Evolutionary conservation across 1,139 yeast species (phyloP).

Genomic region (Pichia kudriavzevii): DNA sequence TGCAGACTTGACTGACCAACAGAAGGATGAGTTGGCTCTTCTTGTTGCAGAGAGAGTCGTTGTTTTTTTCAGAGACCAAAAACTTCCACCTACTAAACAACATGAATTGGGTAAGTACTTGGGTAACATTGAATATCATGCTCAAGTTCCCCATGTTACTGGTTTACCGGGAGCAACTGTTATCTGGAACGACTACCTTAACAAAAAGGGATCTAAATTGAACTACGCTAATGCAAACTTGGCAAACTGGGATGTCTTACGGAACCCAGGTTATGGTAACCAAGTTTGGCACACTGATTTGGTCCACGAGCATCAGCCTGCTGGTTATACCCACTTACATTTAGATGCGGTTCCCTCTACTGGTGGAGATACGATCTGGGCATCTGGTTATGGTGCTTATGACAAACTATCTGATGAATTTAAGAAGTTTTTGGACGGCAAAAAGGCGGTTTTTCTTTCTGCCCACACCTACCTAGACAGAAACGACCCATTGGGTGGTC

Average conservation of each 20-base stretch:
- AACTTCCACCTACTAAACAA: constrained; percentile 39
- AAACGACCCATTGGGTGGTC: constrained; percentile 37
- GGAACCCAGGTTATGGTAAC: constrained; percentile 15
- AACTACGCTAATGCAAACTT: constrained; percentile 16
- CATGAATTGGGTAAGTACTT: constrained; percentile 38
- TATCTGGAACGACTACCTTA: constrained; percentile 42
- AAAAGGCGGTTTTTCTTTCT: constrained; percentile 39
- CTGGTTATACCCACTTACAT: constrained; percentile 44
- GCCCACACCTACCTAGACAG: constrained; percentile 39
- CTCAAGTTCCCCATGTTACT: constrained; percentile 38
- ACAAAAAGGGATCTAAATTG: constrained; percentile 16
- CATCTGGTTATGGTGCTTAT: constrained; percentile 41
- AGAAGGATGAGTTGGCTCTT: constrained; percentile 46
- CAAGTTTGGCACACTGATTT: constrained; percentile 41
- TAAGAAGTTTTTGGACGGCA: constrained; percentile 42
- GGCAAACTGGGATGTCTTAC: constrained; percentile 21
- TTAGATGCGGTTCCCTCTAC: constrained; percentile 38
- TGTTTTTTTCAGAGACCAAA: constrained; percentile 42
- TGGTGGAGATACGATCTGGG: constrained; percentile 47
- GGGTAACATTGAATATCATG: constrained; percentile 43
- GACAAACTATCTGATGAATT: constrained; percentile 44
- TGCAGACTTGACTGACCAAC: constrained; percentile 40
- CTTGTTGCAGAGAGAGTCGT: constrained; percentile 46
- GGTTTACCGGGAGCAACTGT: constrained; percentile 41
- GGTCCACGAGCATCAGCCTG: constrained; percentile 41